Evolutionary conservation across 306 rosid species (phyloP), one percentile per base, ranked within the genome.

Genomic region (Geum urbanum): DNA sequence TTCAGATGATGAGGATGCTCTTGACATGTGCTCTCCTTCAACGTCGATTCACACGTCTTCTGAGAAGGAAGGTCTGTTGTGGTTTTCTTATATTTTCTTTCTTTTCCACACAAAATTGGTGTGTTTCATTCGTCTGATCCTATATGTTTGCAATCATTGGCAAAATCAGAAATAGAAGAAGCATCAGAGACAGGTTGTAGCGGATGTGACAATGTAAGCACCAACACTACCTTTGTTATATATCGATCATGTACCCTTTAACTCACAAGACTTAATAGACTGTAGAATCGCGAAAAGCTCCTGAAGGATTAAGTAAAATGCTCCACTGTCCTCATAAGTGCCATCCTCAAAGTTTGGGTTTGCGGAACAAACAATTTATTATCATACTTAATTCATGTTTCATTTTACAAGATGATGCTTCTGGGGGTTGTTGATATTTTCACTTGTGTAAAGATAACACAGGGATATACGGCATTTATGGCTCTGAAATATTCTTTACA

Each of bases 171-270:
- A 32, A 32, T 61, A 24, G 83, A 67, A 52, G 77, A 79, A 78
- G 51, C 43, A 67, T 57, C 61, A 53, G 74, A 67, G 45, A 43
- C 24, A 12, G 77, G 32, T 57, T 70, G 77, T 61, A 5, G 51
- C 52, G 84, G 82, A 59, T 77, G 69, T 79, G 74, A 80, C 77
- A 80, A 56, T 75, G 91, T 88, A 71, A 82, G 95, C 51, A 11
- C 52, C 54, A 68, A 54, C 73, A 57, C 32, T 7, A 11, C 49
- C 27, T 52, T 12, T 69, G 20, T 20, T 59, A 45, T 24, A 6
- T 46, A 35, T 5, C n/a, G n/a, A n/a, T n/a, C 6, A 44, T 45
- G 5, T 9, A 43, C 0, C 15, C n/a, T 37, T 37, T 16, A 19
- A 40, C 6, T 40, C 4, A 32, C 43, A 9, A 19, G 47, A 19